A percentile compares a stretch with the other conserved stretches of the same genome.
phyloP scores from a whole-genome alignment of 129 eudicot species.

The Saussurea involucrata region DNA sequence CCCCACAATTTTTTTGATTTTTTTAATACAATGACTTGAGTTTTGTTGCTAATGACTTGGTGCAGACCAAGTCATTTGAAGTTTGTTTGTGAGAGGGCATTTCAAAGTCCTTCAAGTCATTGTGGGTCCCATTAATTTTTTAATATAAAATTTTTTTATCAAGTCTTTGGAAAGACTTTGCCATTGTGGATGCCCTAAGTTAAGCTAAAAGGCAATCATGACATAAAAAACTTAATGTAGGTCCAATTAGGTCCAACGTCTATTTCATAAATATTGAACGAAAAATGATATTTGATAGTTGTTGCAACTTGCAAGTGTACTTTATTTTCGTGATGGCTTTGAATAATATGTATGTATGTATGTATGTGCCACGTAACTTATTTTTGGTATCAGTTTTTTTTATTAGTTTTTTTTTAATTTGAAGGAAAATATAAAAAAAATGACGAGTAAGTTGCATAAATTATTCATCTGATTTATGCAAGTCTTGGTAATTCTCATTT shows the following conservation, averaged over 20 bases:
- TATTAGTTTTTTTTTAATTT: background rate
- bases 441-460: background rate
- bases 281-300: background rate
- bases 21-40: no score
- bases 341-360: no score
- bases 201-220: slow-evolving; percentile 9
- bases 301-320: background rate
- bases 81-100: no score
- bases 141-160: no score
- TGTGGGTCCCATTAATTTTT: no score
- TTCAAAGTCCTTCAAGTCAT: no score
- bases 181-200: no score
- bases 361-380: background rate
- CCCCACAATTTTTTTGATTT: no score
- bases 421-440: background rate
- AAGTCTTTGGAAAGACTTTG: no score
- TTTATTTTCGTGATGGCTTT: background rate
- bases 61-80: no score
- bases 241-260: background rate
- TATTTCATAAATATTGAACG: background rate
- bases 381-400: background rate
- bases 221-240: background rate
- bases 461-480: background rate
- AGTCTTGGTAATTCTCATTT: background rate
- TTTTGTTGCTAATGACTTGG: no score